A percentile compares a stretch with the other conserved stretches of the same genome.
These are phyloP conservation scores for Nigrospora sphaerica DNA, from an alignment of 2,329 filamentous ascomycete genomes.

Conservation along the genomic window DNA sequence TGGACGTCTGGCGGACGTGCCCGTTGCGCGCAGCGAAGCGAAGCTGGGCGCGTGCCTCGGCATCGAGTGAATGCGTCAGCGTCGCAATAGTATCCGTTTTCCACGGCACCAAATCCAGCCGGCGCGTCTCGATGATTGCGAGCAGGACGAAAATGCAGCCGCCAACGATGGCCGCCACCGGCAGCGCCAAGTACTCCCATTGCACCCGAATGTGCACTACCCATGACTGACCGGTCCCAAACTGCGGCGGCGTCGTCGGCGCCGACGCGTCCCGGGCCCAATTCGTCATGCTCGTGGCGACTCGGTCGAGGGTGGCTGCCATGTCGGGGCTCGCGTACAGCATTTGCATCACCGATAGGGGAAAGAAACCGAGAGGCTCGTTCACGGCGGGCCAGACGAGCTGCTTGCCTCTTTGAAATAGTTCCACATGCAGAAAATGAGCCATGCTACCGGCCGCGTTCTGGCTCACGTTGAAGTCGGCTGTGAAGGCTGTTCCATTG, in stretches of 20 bases:
- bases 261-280: neutral
- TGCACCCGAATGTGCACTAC: neutral
- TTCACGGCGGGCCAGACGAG: neutral
- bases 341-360: neutral
- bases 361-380: neutral
- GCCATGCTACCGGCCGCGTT: neutral
- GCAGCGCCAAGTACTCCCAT: neutral
- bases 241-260: neutral
- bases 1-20: constrained; percentile 7
- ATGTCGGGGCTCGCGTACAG: neutral
- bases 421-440: neutral
- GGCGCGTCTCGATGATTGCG: constrained; percentile 8
- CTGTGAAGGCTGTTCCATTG: neutral
- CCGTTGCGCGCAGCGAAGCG: constrained; percentile 9
- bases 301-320: neutral
- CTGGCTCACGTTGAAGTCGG: constrained; percentile 1
- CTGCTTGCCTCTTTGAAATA: neutral
- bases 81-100: constrained; percentile 13
- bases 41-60: constrained; percentile 10
- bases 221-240: neutral
- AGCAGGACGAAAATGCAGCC: neutral
- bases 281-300: neutral
- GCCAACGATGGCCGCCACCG: neutral
- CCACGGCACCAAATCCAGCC: constrained; percentile 10
- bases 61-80: constrained; percentile 12